Conservation (phyloP, 2,329 filamentous ascomycete genomes). For the Exophiala viscosa region DNA sequence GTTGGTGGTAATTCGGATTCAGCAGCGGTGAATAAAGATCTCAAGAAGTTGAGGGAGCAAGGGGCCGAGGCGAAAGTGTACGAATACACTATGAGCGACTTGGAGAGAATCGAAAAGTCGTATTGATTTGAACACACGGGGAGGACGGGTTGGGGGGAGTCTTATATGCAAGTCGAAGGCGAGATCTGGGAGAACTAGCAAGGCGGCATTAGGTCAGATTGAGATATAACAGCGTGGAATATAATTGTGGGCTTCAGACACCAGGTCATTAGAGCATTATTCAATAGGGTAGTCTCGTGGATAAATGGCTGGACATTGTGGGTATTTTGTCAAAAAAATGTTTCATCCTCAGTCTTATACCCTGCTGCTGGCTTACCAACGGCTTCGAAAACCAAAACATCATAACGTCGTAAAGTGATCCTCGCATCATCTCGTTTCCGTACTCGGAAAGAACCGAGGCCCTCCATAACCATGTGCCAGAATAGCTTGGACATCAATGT, state of each 20-base stretch:
- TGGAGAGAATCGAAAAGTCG: slow-evolving; percentile 17
- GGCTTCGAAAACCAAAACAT: background rate
- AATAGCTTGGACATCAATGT: slow-evolving; percentile 87
- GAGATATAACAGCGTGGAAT: too few relatives aligned
- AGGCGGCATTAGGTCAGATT: too few relatives aligned
- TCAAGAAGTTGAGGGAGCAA: slow-evolving; percentile 32
- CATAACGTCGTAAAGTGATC: background rate
- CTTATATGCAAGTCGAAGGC: too few relatives aligned
- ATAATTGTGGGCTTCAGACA: too few relatives aligned
- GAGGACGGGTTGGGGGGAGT: too few relatives aligned
- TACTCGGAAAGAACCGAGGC: slow-evolving; percentile 74
- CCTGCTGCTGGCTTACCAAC: background rate
- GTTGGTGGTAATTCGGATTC: slow-evolving; percentile 18
- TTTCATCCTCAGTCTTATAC: too few relatives aligned
- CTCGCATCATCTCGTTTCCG: slow-evolving; percentile 54
- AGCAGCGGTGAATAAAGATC: slow-evolving; percentile 22
- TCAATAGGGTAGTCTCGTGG: too few relatives aligned
- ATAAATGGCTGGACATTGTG: background rate
- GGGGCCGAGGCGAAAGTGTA: slow-evolving; percentile 32
- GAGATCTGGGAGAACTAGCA: too few relatives aligned
- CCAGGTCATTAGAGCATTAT: too few relatives aligned
- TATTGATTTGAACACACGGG: background rate
- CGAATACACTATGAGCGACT: slow-evolving; percentile 30
- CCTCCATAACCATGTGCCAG: slow-evolving; percentile 81
- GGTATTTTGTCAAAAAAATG: too few relatives aligned